Evolutionary conservation across 306 rosid genomes (phyloP).

Genomic region (Ochetophila trinervis): DNA sequence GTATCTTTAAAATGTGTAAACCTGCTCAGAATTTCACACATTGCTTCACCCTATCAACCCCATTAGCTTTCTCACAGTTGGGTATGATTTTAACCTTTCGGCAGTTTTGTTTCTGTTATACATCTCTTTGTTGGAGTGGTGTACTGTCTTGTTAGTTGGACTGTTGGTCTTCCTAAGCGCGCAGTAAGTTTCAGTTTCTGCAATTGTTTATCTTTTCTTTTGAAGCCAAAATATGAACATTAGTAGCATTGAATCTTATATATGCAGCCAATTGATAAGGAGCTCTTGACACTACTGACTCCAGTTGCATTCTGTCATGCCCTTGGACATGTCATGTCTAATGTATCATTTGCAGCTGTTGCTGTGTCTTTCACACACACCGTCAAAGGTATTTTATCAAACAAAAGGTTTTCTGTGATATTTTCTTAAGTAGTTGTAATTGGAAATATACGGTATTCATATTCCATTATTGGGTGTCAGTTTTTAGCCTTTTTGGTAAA

Average conservation of each 20-base stretch:
- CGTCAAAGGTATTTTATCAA: constrained; percentile 35
- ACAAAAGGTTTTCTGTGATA: no score
- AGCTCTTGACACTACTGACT: constrained; percentile 40
- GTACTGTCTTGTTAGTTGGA: constrained; percentile 54
- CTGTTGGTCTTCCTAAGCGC: constrained; percentile 59
- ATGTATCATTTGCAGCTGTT: constrained; percentile 59
- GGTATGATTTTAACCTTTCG: no score
- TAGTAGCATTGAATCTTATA: no score
- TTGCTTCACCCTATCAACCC: no score
- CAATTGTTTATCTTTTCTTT: not conserved
- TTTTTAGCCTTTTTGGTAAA: no score
- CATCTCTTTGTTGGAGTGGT: constrained; percentile 50
- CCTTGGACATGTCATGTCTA: constrained; percentile 53
- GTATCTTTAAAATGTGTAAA: not conserved
- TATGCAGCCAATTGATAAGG: constrained; percentile 46
- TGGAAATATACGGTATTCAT: no score
- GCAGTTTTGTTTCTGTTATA: constrained; percentile 55
- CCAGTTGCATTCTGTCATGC: constrained; percentile 61
- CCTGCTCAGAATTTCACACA: no score
- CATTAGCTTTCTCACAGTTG: no score
- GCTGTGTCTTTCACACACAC: constrained; percentile 64
- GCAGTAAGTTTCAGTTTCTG: constrained; percentile 34
- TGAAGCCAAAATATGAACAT: not conserved
- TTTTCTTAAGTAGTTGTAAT: no score
- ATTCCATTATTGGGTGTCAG: no score